Base-by-base conservation (phyloP, 1,284 basidiomycete species). In the Austroboletus niveus region DNA sequence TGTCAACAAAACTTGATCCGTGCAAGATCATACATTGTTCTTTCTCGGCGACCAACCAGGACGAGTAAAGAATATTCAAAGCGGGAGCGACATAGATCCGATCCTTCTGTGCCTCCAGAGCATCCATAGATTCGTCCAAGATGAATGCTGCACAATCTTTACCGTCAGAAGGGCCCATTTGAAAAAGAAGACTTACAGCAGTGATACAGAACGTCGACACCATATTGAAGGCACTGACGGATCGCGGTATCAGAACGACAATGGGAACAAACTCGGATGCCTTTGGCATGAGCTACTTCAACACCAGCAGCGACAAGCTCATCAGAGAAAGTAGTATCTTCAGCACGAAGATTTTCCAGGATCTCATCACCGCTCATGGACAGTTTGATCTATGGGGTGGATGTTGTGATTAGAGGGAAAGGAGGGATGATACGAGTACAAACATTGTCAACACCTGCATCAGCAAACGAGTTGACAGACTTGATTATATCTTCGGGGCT, bases 351-450 rank as follows among this genome's bases (percentile, higher is more conserved):
- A 14, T 57, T 44, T 42, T 70, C 65, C 0, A 72, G 70, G 24
- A 69, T 65, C 49, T 70, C 71, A 14, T 72, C 71, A 1, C 71
- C 69, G 15, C 63, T 65, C 69, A 70, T 70, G 6, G 54, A 62
- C 8, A 68, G 31, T 31, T 68, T 68, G 52, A 69, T 11, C 61
- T 63, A 29, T 29, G 27, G 14, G n/a, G 12, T 15, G 15, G 40
- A 6, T 30, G 39, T 36, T 10, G 11, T 14, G 12, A 38, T 54
- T 29, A 54, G 32, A 41, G 15, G 40, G 2, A 1, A 20, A 31
- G 17, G 12, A 7, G 10, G 34, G 45, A 8, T 11, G 8, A 35
- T 5, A 34, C 17, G 12, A 31, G 35, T 30, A 56, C 62, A 14
- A 45, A 63, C 63, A 15, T 20, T 49, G 41, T 68, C 60, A 8